phyloP scores from a whole-genome alignment of 768 basidiomycete species.

The Naganishia kalamii region DNA sequence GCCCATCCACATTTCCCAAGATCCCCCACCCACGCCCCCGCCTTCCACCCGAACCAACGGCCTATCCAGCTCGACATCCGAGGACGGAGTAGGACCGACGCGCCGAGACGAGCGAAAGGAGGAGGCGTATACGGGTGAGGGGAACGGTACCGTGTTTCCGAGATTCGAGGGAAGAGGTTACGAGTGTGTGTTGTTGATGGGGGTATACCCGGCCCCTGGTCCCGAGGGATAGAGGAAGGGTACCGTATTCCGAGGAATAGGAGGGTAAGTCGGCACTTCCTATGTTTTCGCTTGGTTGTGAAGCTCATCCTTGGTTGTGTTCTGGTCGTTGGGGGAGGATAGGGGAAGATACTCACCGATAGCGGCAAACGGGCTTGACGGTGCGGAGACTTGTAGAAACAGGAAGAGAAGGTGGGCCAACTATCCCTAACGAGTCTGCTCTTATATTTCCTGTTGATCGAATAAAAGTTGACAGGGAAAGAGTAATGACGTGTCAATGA shows the following conservation, averaged over 20 bases:
- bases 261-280: slow-evolving; percentile 3
- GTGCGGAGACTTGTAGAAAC: too few relatives aligned
- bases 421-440: too few relatives aligned
- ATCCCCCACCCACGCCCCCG: neutral
- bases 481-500: neutral
- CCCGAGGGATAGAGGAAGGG: neutral
- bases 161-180: neutral
- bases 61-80: slow-evolving; percentile 7
- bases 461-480: too few relatives aligned
- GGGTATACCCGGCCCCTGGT: neutral
- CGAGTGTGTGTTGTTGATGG: neutral
- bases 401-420: too few relatives aligned
- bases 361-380: too few relatives aligned
- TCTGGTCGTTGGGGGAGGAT: too few relatives aligned
- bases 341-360: too few relatives aligned
- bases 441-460: too few relatives aligned
- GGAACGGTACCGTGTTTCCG: neutral
- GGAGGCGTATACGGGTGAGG: neutral
- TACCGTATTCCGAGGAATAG: neutral
- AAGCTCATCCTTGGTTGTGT: neutral
- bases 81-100: neutral
- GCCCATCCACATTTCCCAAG: neutral
- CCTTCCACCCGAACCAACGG: neutral
- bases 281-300: neutral
- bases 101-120: neutral